Evolutionary conservation across 495 filamentous ascomycete genomes (phyloP).

Genomic region (Clohesyomyces aquaticus): DNA sequence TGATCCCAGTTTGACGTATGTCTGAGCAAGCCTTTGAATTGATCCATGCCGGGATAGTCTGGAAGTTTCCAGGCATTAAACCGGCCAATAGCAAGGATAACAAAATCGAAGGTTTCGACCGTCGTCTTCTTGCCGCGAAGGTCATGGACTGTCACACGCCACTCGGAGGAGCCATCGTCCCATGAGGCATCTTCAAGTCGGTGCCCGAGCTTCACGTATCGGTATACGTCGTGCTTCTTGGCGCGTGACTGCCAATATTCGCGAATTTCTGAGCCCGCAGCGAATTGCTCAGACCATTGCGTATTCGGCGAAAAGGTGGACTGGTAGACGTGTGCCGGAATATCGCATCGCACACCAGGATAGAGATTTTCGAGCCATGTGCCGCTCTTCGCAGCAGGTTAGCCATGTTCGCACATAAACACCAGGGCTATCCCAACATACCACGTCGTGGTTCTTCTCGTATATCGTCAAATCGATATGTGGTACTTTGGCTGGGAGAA

Average conservation of each 20-base stretch:
- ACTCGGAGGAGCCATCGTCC: constrained; percentile 56
- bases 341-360: constrained; percentile 58
- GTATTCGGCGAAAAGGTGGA: constrained; percentile 67
- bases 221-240: constrained; percentile 63
- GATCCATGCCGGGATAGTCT: constrained; percentile 55
- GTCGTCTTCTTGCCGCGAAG: constrained; percentile 50
- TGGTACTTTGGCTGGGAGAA: constrained; percentile 57
- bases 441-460: not conserved
- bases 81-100: constrained; percentile 63
- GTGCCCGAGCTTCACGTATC: constrained; percentile 56
- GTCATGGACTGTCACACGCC: constrained; percentile 55
- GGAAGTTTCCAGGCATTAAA: constrained; percentile 62
- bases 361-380: not conserved
- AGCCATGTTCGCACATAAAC: too few species aligned
- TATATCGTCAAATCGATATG: constrained; percentile 56
- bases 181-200: constrained; percentile 59
- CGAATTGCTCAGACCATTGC: constrained; percentile 68
- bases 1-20: constrained; percentile 62
- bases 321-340: constrained; percentile 74
- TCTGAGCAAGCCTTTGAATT: constrained; percentile 55
- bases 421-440: too few species aligned
- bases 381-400: too few species aligned
- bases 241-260: constrained; percentile 66
- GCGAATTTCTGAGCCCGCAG: constrained; percentile 65
- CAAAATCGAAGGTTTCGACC: constrained; percentile 59